Evolutionary conservation across 257 asterid species (phyloP).

Genomic region (Solanum pimpinellifolium): DNA sequence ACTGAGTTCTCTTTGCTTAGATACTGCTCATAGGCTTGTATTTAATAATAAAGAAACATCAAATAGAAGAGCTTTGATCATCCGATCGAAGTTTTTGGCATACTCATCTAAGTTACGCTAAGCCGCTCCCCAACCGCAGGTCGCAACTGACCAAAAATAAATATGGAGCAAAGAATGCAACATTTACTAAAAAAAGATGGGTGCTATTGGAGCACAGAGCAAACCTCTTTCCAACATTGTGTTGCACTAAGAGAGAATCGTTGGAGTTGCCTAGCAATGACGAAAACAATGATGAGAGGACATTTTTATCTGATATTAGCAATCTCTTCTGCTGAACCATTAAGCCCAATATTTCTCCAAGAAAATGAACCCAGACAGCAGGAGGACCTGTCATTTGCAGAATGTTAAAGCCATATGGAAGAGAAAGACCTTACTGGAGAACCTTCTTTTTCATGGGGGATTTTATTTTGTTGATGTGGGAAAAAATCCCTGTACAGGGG

Average conservation of each 20-base stretch:
- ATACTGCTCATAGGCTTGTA: neutral
- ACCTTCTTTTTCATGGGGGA: neutral
- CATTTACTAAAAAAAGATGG: neutral
- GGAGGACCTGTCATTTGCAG: conserved; percentile 38
- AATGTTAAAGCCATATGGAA: neutral
- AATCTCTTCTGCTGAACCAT: conserved; percentile 64
- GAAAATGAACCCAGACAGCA: conserved; percentile 30
- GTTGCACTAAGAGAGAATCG: conserved; percentile 50
- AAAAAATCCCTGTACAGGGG: neutral
- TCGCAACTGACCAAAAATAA: neutral
- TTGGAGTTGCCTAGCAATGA: conserved; percentile 53
- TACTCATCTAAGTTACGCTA: neutral
- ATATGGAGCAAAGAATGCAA: neutral
- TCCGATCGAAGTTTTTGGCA: neutral
- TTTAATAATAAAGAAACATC: neutral
- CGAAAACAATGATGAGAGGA: conserved; percentile 51
- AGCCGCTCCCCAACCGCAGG: neutral
- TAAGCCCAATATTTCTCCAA: conserved; percentile 57
- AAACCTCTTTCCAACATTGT: conserved; percentile 50
- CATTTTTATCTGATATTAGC: conserved; percentile 59
- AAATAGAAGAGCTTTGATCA: neutral
- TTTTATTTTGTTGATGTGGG: neutral
- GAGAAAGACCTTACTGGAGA: neutral
- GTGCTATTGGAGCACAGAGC: neutral
- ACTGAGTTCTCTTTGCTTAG: neutral